These are phyloP conservation scores for Lentinula edodes DNA, from an alignment of 768 basidiomycete genomes.

Conservation along the genomic window DNA sequence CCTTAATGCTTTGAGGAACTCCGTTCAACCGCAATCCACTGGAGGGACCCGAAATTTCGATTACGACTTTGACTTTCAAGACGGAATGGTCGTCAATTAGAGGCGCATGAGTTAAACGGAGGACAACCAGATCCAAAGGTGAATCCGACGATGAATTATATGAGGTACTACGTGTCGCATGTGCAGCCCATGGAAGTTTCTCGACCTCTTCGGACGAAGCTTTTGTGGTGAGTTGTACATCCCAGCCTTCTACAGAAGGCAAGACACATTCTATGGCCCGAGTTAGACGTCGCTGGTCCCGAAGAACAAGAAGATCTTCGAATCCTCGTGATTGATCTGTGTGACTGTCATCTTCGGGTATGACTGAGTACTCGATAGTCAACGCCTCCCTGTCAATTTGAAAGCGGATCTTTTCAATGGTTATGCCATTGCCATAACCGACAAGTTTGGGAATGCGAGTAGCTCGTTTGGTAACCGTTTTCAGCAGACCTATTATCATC, in stretches of 20 bases:
- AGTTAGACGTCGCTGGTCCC: constrained; percentile 65
- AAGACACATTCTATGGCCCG: constrained; percentile 80
- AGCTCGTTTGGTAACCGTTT: constrained; percentile 74
- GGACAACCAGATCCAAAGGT: constrained; percentile 45
- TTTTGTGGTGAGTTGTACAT: constrained; percentile 71
- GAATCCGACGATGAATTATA: constrained; percentile 14
- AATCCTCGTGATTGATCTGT: constrained; percentile 38
- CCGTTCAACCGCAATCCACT: constrained; percentile 86
- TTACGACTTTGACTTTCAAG: constrained; percentile 71
- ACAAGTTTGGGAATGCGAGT: constrained; percentile 66
- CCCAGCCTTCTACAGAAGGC: constrained; percentile 78
- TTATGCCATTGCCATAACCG: constrained; percentile 78
- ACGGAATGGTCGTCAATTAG: constrained; percentile 71
- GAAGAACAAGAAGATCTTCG: constrained; percentile 57
- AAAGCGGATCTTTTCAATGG: constrained; percentile 73
- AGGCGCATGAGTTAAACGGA: constrained; percentile 69
- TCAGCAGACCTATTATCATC: constrained; percentile 76
- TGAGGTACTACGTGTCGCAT: constrained; percentile 45
- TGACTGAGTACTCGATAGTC: constrained; percentile 77
- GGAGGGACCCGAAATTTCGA: constrained; percentile 76
- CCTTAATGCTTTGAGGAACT: constrained; percentile 60
- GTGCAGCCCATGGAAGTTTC: constrained; percentile 66
- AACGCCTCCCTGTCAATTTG: constrained; percentile 81
- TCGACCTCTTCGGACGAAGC: constrained; percentile 71
- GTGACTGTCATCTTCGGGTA: constrained; percentile 57